Percentiles rank a stretch among this genome's conserved stretches.
Evolutionary conservation across 1,284 basidiomycete species (phyloP).

Genomic region (Vanrija humicola): DNA sequence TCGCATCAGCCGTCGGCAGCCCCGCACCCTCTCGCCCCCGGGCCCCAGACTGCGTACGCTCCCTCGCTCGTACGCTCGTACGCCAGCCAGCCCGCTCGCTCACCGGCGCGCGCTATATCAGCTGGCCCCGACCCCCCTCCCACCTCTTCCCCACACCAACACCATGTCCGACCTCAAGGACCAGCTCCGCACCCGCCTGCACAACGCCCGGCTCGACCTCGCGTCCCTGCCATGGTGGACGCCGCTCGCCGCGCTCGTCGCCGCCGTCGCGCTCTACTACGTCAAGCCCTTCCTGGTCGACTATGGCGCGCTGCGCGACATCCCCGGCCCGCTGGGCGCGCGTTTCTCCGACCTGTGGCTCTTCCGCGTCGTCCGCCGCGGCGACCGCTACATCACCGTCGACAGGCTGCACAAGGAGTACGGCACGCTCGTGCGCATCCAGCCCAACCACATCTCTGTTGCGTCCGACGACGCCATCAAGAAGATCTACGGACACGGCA

Average conservation of each 20-base stretch:
- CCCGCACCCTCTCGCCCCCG: too few species aligned
- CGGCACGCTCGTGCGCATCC: conserved; percentile 75
- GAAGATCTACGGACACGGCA: conserved; percentile 68
- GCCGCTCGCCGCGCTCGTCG: not conserved
- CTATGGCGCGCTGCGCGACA: conserved; percentile 12
- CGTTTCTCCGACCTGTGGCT: conserved; percentile 76
- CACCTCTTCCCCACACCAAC: too few species aligned
- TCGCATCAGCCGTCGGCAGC: too few species aligned
- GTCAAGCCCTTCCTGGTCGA: conserved; percentile 17
- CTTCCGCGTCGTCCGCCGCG: conserved; percentile 60
- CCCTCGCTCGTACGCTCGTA: too few species aligned
- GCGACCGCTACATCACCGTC: conserved; percentile 70
- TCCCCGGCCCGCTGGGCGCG: conserved; percentile 70
- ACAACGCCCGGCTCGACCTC: too few species aligned
- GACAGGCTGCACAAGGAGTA: conserved; percentile 72
- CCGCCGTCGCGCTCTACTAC: conserved; percentile 7
- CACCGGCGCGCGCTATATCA: too few species aligned
- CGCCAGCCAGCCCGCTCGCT: too few species aligned
- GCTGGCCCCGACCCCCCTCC: too few species aligned
- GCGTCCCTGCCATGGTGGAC: too few species aligned
- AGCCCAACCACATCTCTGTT: conserved; percentile 80
- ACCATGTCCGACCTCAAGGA: too few species aligned
- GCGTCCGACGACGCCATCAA: conserved; percentile 72
- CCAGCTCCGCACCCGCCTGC: too few species aligned
- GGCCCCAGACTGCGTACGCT: too few species aligned